Base-by-base conservation (phyloP, 805 yeast species). In the Wickerhamomyces silvicola region DNA sequence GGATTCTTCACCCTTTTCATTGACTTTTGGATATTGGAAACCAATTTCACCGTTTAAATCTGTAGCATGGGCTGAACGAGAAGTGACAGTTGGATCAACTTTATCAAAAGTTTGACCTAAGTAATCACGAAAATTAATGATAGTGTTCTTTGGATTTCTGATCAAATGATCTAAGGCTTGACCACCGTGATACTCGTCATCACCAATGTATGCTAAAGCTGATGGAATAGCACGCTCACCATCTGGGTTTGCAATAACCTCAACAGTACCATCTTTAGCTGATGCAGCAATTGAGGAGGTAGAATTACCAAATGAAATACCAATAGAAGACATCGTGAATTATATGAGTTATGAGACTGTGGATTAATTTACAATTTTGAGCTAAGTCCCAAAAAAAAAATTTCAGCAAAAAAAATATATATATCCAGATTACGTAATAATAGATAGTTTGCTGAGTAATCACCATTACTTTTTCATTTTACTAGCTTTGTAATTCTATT, bases 191-290 rank as follows among this genome's bases (percentile, higher is more conserved):
- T 85, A 92, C 67, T 92, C 97, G 58, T 92, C 97, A 35, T 72
- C 81, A 39, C 94, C 96, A 37, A 87, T 87, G 59, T 88, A 92
- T 13, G 97, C 78, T 40, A 92, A 71, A 38, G 83, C 82, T 18
- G 97, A 82, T 41, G 97, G 95, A 57, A 92, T 92, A 39, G 90
- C 74, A 68, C 97, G 85, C 66, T 92, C 97, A 61, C 98, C 98
- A 56, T 92, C 98, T 47, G 94, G 96, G 76, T 92, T 90, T 47
- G 98, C 98, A 59, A 92, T 90, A 46, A 92, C 95, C 56, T 92
- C 97, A 43, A 86, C 92, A 20, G 81, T 83, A 41, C 96, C 97
- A 53, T 90, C 97, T 45, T 67, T 60, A 41, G 72, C 64, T 46
- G 88, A 82, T 52, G 79, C 84, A 30, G 97, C 97, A 58, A 92